Evolutionary conservation across 2,329 filamentous ascomycete genomes (phyloP), one percentile per base, ranked within the genome.

Genomic region (Aspergillus sp.): DNA sequence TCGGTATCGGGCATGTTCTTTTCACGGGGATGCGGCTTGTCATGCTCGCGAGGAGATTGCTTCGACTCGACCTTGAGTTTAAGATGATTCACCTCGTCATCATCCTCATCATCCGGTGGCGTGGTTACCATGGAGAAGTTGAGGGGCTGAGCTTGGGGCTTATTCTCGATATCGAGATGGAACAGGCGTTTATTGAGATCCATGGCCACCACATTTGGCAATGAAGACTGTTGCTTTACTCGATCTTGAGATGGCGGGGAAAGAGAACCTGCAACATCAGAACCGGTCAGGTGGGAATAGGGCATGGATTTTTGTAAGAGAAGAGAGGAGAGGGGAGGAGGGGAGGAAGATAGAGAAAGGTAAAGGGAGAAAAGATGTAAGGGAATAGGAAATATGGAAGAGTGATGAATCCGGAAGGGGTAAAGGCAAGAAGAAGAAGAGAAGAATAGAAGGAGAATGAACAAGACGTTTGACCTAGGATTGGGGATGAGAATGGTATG

Each of bases 31-130:
- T 53, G n/a, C 7, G 15, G 30, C 7, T 17, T 32, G 42, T 50
- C 25, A 36, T 30, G 47, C 27, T 11, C n/a, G 8, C 8, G 50
- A 5, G 19, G 19, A 10, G 36, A 50, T 36, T 27, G 36, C 17
- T 47, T 21, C 13, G 50, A 25, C 32, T 62, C 56, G 23, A 27
- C 36, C n/a, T 44, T 36, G 47, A 58, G 53, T 11, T 55, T 47
- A 7, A 55, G 11, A 44, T 44, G 53, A 25, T 32, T 47, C 11
- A 27, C n/a, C n/a, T 55, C 53, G n/a, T 55, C 53, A 21, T 55
- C 53, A 10, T 58, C 57, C 42, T 59, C 55, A 21, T 72, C 69
- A 7, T 63, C 64, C 1, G 70, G 69, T n/a, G 70, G 70, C 39
- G 70, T 70, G 38, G 68, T 54, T 30, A 68, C 59, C 62, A 61